Base-by-base conservation (phyloP, 1,284 basidiomycete species). In the Trichosporon sp. region DNA sequence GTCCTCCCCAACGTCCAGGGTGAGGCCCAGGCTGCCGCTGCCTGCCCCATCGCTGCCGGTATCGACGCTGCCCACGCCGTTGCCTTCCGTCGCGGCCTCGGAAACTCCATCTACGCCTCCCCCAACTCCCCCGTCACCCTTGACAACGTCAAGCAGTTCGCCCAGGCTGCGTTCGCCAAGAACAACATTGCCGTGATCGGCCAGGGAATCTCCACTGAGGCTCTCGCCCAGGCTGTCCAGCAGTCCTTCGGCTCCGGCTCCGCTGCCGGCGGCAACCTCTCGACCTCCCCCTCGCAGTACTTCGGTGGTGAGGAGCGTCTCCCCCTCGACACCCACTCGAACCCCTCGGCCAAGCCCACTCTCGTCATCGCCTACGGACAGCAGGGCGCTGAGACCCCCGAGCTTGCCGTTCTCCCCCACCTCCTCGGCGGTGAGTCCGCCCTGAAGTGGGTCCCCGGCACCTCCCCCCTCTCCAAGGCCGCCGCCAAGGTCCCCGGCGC, bases 71-170 rank as follows among this genome's bases (percentile, higher is more conserved):
- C 94, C 19, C 95, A 97, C 83, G 85, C 88, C 63, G 86, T 95
- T 70, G 95, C 95, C 63, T 97, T 97, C 91, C 93, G 94, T 79
- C 87, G 87, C 68, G 93, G 95, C 35, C 92, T 98, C 78, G 94
- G 94, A 79, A 89, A 92, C 78, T 91, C 93, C 59, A 88, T 97
- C 75, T 94, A 92, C 84, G 91, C 93, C 32, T 86, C 90, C 14
- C 85, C 89, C n/a, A 89, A 92, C 80, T 86, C 86, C 72, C 85
- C 87, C 76, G 85, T 94, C 75, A 88, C 90, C 68, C 87, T 88
- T 61, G 90, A 91, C 77, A 78, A 84, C 71, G 88, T 96, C 78
- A 90, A 91, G 81, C 83, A 88, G 1, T 95, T 87, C 80, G 93
- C 92, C 73, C 83, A 88, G 67, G 83, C 88, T 70, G 90, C 89